Evolutionary conservation across 78 protist genomes (phyloP).

Genomic region (Cavenderia fasciculata): DNA sequence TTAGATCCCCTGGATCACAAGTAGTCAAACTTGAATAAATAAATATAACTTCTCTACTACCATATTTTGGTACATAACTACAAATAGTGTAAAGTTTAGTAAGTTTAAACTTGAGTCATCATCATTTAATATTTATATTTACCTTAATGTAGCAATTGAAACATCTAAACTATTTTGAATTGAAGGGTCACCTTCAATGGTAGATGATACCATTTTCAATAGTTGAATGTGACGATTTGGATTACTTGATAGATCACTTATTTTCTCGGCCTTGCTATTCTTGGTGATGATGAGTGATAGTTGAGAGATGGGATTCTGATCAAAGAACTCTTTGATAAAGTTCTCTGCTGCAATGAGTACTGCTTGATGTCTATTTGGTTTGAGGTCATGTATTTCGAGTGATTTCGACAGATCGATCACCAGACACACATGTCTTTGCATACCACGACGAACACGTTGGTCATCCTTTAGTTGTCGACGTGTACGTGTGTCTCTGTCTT

Average conservation of each 20-base stretch:
- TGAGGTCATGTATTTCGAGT: slow-evolving; percentile 55
- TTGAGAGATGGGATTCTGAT: slow-evolving; percentile 92
- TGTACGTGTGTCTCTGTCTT: slow-evolving; percentile 23
- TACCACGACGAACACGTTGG: slow-evolving; percentile 80
- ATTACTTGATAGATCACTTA: slow-evolving; percentile 82
- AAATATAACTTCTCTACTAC: slow-evolving; percentile 79
- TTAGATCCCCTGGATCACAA: slow-evolving; percentile 86
- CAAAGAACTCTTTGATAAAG: slow-evolving; percentile 87
- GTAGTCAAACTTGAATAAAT: slow-evolving; percentile 71
- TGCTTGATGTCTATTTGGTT: slow-evolving; percentile 73
- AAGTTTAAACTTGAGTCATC: neutral
- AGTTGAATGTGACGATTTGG: slow-evolving; percentile 38
- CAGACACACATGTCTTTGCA: slow-evolving; percentile 86
- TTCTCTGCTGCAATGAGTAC: neutral
- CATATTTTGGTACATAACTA: slow-evolving; percentile 79
- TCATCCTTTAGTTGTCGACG: slow-evolving; percentile 16
- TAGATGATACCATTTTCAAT: slow-evolving; percentile 41
- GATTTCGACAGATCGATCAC: slow-evolving; percentile 76
- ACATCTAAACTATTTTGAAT: slow-evolving; percentile 87
- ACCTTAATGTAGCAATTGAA: slow-evolving; percentile 64
- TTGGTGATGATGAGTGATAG: slow-evolving; percentile 82
- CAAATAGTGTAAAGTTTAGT: neutral
- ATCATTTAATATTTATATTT: neutral
- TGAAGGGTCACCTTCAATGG: slow-evolving; percentile 85
- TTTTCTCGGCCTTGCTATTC: slow-evolving; percentile 73